Base-by-base conservation (phyloP, 768 basidiomycete genomes). In the Suillus hirtellus region DNA sequence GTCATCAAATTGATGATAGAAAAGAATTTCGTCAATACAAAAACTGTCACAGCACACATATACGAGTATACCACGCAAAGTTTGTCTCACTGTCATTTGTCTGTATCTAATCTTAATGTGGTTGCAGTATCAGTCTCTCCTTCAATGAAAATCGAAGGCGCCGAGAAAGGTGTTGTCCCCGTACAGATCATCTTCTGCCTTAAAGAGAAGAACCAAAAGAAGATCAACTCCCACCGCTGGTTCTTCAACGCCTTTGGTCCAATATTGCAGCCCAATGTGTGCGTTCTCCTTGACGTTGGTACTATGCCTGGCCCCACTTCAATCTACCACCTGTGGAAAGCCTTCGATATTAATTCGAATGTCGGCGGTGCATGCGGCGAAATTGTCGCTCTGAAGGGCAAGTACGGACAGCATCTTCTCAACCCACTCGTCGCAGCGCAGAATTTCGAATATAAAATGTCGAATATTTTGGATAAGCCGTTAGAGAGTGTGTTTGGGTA, bases 291-390 rank as follows among this genome's bases (percentile, higher is more conserved):
- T 34, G 95, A 96, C 68, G 95, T 96, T 47, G 88, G 88, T 19
- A 89, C 88, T 0, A 88, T 87, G 83, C 95, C 95, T 0, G 93
- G 92, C 4, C 89, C 93, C 10, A 94, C 90, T 60, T 87, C 86
- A 11, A 93, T 96, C 64, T 96, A 96, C 74, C 94, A 95, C 70
- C 78, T 96, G 3, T 96, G 95, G 94, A 96, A 96, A 75, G 92
- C 93, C 7, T 96, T 97, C 67, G 93, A 95, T 69, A 90, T 93
- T 74, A 93, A 93, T 72, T 91, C 90, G 21, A 92, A 92, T 69
- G 92, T 95, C 17, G 93, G 90, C 1, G 93, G 95, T 17, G 95
- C 95, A 19, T 97, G 95, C 70, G 95, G 95, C n/a, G 95, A 96
- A 79, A 96, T 96, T 63, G 92, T 96, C 12, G 92, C 92, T 14